Evolutionary conservation across 2,329 filamentous ascomycete genomes (phyloP).

Genomic region (Nigrospora oryzae): DNA sequence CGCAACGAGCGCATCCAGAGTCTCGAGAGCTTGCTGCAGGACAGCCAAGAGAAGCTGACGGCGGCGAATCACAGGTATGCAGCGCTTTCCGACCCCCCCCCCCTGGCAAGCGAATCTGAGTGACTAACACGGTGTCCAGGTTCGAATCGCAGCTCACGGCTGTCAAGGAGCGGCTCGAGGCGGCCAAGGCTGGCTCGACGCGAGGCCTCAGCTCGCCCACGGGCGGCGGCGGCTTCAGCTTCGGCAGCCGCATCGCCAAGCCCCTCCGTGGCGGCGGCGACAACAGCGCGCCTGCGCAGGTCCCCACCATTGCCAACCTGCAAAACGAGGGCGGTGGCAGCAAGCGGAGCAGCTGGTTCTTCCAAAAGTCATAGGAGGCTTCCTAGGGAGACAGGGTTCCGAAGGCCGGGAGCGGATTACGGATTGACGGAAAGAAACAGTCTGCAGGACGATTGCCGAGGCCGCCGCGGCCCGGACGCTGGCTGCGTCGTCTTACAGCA

Average conservation of each 20-base stretch:
- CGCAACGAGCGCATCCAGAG: slow-evolving; percentile 95
- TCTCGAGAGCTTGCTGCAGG: slow-evolving; percentile 83
- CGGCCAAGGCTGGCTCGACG: slow-evolving; percentile 85
- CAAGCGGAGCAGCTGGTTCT: slow-evolving; percentile 70
- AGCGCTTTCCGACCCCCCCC: neutral
- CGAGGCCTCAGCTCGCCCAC: slow-evolving; percentile 65
- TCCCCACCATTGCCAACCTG: slow-evolving; percentile 49
- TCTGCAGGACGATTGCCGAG: too few relatives aligned
- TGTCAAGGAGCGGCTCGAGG: slow-evolving; percentile 95
- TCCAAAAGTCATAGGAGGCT: slow-evolving; percentile 44
- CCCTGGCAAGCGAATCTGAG: neutral
- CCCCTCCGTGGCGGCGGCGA: slow-evolving; percentile 57
- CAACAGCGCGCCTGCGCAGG: slow-evolving; percentile 31
- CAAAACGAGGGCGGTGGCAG: slow-evolving; percentile 44
- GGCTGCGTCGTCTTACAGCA: too few relatives aligned
- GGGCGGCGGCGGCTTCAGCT: slow-evolving; percentile 61
- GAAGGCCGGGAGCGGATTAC: too few relatives aligned
- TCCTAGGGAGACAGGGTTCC: neutral
- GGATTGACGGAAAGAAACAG: too few relatives aligned
- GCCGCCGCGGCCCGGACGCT: too few relatives aligned
- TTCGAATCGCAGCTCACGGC: slow-evolving; percentile 96
- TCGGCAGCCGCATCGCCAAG: slow-evolving; percentile 59
- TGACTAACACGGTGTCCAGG: slow-evolving; percentile 40
- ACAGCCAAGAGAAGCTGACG: slow-evolving; percentile 97
- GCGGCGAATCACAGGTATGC: slow-evolving; percentile 93